Base-by-base conservation (phyloP, 1,284 basidiomycete species). In the Flammula alnicola region DNA sequence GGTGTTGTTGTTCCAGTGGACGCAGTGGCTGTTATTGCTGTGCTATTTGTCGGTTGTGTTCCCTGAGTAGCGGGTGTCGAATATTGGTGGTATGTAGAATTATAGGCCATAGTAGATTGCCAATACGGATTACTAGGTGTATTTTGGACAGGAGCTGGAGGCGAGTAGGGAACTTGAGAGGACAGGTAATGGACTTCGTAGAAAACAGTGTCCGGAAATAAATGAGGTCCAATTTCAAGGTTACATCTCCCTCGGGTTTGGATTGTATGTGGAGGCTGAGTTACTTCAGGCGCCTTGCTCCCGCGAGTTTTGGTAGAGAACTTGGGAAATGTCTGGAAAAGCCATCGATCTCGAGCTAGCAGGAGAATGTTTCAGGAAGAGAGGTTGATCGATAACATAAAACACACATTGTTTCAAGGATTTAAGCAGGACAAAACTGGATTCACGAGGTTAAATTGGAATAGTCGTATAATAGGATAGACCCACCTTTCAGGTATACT, bases 171-270 rank as follows among this genome's bases (percentile, higher is more conserved):
- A 17, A 52, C 43, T 3, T 48, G 40, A n/a, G 50, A 43, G 11
- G 52, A 51, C 20, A 72, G 64, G 44, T 75, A 74, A 56, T 82
- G 77, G 9, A 86, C 84, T 67, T 90, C 86, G 53, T 81, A 88
- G 45, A 91, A 72, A 0, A 76, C 71, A 0, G 86, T 88, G 27
- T 83, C 80, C 27, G 70, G 60, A 60, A 90, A 90, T 16, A 74
- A 67, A 63, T 88, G 87, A 8, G 88, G 88, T 5, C 88, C 88
- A 26, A 91, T 80, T 60, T 79, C 74, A 31, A 91, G 63, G 43
- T 84, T 79, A 62, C 82, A 90, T 63, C 75, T 80, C 30, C 85
- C 86, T 30, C 84, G 74, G 22, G 74, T 73, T 57, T 80, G 78
- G 44, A 83, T 78, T 1, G 79, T 84, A 62, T 89, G 85, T 16